Conservation (phyloP, 2,329 filamentous ascomycete genomes). For the Gnomoniopsis smithogilvyi region DNA sequence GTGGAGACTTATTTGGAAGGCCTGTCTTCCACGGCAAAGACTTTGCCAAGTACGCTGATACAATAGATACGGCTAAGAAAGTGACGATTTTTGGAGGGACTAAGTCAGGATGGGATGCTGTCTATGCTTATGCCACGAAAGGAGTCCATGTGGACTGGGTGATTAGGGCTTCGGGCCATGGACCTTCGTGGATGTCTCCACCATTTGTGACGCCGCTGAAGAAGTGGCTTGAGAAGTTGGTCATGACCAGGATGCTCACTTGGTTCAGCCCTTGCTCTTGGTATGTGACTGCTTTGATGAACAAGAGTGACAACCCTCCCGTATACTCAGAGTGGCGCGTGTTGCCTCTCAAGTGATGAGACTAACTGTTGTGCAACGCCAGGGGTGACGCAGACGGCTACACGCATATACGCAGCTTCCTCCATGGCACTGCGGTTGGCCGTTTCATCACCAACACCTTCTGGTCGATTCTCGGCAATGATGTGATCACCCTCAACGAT, state of each 20-base stretch:
- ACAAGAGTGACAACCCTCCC: slow-evolving; percentile 60
- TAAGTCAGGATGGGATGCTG: slow-evolving; percentile 58
- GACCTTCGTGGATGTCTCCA: slow-evolving; percentile 57
- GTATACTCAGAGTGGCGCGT: too few relatives aligned
- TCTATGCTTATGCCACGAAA: slow-evolving; percentile 56
- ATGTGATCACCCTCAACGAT: slow-evolving; percentile 49
- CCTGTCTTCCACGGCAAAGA: too few relatives aligned
- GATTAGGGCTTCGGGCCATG: slow-evolving; percentile 46
- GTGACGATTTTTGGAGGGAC: too few relatives aligned
- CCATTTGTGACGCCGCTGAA: too few relatives aligned
- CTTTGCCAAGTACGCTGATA: too few relatives aligned
- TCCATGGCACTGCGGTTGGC: slow-evolving; percentile 45
- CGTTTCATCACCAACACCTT: slow-evolving; percentile 53
- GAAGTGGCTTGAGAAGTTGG: too few relatives aligned
- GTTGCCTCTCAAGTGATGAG: too few relatives aligned
- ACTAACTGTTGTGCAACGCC: background rate
- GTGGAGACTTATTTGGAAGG: too few relatives aligned
- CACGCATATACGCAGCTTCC: too few relatives aligned
- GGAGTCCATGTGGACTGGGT: slow-evolving; percentile 58
- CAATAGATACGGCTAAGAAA: too few relatives aligned
- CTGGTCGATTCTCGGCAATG: slow-evolving; percentile 54
- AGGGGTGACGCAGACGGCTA: slow-evolving; percentile 25
- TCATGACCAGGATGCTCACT: too few relatives aligned
- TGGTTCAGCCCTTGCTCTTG: too few relatives aligned
- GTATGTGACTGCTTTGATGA: slow-evolving; percentile 29